Conservation (phyloP, 2,329 filamentous ascomycete species). For the Mariannaea sp. region DNA sequence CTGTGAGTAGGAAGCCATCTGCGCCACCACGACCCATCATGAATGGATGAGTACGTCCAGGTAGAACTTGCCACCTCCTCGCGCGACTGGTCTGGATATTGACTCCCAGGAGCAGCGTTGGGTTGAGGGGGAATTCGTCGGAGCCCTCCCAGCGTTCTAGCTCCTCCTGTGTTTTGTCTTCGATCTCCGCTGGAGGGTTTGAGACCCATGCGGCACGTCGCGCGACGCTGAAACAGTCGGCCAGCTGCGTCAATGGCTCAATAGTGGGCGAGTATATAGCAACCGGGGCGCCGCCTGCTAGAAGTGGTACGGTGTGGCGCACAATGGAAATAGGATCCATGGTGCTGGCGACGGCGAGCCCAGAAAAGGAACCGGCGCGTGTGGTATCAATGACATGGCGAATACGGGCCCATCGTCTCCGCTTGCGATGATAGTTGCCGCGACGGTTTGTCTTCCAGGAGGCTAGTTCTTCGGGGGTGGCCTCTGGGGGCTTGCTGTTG, state of each 20-base stretch:
- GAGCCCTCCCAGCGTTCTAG: conserved; percentile 63
- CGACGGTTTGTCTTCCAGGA: conserved; percentile 81
- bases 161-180: conserved; percentile 52
- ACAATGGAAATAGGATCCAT: conserved; percentile 83
- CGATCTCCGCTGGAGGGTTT: conserved; percentile 52
- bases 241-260: conserved; percentile 77
- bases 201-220: conserved; percentile 76
- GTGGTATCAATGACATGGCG: conserved; percentile 75
- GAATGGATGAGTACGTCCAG: conserved; percentile 86
- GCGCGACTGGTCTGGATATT: conserved; percentile 80
- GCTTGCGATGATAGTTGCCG: conserved; percentile 87
- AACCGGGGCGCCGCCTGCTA: conserved; percentile 81
- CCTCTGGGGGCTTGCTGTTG: conserved; percentile 62
- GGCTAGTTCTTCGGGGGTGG: conserved; percentile 65
- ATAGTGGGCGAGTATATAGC: conserved; percentile 83
- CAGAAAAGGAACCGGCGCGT: conserved; percentile 77
- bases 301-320: conserved; percentile 74
- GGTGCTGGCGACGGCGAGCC: conserved; percentile 77
- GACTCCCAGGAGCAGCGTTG: conserved; percentile 78
- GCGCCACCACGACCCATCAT: conserved; percentile 90
- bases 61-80: conserved; percentile 86
- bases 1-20: conserved; percentile 90
- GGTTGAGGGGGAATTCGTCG: conserved; percentile 85
- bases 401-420: conserved; percentile 76
- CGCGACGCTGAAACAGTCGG: conserved; percentile 83